Base-by-base conservation (phyloP, 108 stramenopile genomes). In the Skeletonema marinoi region DNA sequence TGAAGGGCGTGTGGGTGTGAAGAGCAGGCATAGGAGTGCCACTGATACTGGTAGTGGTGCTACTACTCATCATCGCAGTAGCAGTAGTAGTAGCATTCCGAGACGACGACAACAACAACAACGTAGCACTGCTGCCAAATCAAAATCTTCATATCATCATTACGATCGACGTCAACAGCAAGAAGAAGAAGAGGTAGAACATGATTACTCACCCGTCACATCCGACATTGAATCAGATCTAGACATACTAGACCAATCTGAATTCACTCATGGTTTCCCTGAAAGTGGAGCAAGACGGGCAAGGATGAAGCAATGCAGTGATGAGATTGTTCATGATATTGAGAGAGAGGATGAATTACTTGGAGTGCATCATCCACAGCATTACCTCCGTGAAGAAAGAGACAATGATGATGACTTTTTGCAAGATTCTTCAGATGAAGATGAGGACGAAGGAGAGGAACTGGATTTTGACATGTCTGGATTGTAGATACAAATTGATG, bases 211-310 rank as follows among this genome's bases (percentile, higher is more conserved):
- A 38, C 81, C 82, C 10, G 50, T 66, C 3, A 63, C 71, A 6
- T 83, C 75, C 6, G 82, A 83, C 36, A 71, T 83, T 39, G 82
- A 83, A 69, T 83, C 82, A 11, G 82, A 83, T 65, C 70, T 83
- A 21, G 82, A 83, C 58, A 56, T 77, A 10, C 70, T 83, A 32
- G 82, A 83, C 29, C 71, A 77, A 69, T 73, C 75, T 16, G 65
- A 56, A 14, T 56, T 56, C 25, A 56, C 54, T 25, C 74, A 71
- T 35, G 72, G 59, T 38, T 73, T 73, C 38, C 72, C 54, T 2
- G 74, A 66, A 25, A 41, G 21, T 25, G 35, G 35, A 21, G 59
- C 6, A 41, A 31, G 44, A 46, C 44, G 10, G 29, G 9, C 25
- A 25, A 25, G 25, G 25, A 25, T 60, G 6, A 60, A 17, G 6